phyloP scores from a whole-genome alignment of 2,329 filamentous ascomycete species.

The Conoideocrella luteorostrata region DNA sequence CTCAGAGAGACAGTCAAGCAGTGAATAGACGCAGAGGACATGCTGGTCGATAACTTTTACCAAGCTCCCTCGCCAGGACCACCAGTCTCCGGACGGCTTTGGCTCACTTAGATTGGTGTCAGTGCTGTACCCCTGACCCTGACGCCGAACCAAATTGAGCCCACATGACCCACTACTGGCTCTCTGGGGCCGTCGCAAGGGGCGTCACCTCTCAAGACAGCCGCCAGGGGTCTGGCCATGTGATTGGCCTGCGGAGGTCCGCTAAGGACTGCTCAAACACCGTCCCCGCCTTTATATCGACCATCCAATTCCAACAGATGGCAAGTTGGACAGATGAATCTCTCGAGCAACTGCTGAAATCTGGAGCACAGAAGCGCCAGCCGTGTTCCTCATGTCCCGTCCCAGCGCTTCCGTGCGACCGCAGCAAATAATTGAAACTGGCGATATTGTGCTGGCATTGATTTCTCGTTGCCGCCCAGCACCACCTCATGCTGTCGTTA shows the following conservation, averaged over 20 bases:
- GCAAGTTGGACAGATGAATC: neutral
- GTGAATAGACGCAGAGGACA: no score
- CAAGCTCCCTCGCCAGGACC: no score
- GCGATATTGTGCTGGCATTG: no score
- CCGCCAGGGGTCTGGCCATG: conserved; percentile 1
- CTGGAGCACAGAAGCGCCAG: neutral
- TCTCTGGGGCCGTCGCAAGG: neutral
- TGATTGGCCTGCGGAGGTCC: conserved; percentile 1
- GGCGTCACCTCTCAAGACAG: neutral
- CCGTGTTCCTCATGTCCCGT: neutral
- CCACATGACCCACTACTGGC: neutral
- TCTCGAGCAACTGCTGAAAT: neutral
- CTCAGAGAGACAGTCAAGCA: no score
- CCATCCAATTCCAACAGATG: conserved; percentile 1
- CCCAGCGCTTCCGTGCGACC: no score
- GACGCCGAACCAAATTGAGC: no score
- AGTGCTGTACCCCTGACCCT: neutral
- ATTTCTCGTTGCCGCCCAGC: no score
- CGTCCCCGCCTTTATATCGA: neutral
- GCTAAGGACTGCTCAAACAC: neutral
- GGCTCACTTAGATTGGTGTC: no score
- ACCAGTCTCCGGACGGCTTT: no score
- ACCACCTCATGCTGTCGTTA: no score
- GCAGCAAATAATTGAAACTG: no score
- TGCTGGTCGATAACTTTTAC: no score